phyloP scores from a whole-genome alignment of 2,329 filamentous ascomycete species.

The Daldinia sp. region DNA sequence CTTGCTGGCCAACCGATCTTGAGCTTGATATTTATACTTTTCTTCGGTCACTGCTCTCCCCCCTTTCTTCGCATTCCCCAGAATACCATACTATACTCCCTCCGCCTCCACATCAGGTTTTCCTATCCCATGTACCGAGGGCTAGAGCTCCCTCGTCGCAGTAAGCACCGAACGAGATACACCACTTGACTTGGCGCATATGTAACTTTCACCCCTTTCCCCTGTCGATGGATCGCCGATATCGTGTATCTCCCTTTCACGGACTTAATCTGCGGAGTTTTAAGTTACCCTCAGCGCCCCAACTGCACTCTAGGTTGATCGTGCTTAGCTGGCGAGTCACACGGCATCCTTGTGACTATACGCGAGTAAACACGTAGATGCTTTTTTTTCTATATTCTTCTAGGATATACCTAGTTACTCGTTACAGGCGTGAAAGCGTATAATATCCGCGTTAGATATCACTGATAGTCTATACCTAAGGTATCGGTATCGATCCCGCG shows the following conservation, averaged over 20 bases:
- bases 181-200: slow-evolving; percentile 37
- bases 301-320: not conserved
- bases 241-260: slow-evolving; percentile 3
- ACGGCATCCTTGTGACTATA: not conserved
- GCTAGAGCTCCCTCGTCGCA: slow-evolving; percentile 27
- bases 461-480: not conserved
- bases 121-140: slow-evolving; percentile 2
- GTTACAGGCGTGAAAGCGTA: not conserved
- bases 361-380: too few species aligned
- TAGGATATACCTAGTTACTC: not conserved
- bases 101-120: not conserved
- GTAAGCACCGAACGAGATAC: slow-evolving; percentile 25
- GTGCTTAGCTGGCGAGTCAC: not conserved
- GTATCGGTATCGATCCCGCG: not conserved
- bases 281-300: not conserved
- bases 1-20: not conserved
- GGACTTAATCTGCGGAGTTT: slow-evolving; percentile 22
- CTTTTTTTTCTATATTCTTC: not conserved
- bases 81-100: not conserved
- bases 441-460: not conserved
- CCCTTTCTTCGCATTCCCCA: not conserved
- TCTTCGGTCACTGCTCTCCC: not conserved
- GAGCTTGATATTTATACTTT: slow-evolving; percentile 24
- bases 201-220: slow-evolving; percentile 21
- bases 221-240: slow-evolving; percentile 16